Conservation (phyloP, 2,329 filamentous ascomycete species). For the Colletotrichum aenigma region DNA sequence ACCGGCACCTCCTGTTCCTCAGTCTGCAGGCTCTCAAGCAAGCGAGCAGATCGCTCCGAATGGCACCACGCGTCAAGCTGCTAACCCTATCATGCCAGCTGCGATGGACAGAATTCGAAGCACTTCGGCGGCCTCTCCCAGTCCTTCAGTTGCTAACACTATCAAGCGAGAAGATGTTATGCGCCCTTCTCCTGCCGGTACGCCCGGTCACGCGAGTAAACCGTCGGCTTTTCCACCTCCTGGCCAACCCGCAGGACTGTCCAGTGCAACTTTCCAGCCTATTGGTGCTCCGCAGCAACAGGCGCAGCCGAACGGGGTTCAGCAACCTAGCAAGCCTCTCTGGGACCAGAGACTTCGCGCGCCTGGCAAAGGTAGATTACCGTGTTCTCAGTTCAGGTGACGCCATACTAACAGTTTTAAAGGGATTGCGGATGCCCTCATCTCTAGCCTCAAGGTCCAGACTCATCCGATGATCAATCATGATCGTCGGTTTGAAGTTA, state of each 20-base stretch:
- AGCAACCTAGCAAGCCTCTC: constrained; percentile 32
- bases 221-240: constrained; percentile 8
- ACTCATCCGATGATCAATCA: constrained; percentile 71
- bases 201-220: constrained; percentile 25
- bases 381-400: neutral
- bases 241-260: constrained; percentile 21
- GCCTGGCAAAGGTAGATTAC: constrained; percentile 44
- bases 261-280: constrained; percentile 22
- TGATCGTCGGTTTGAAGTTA: constrained; percentile 64
- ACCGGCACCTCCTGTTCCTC: constrained; percentile 45
- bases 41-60: constrained; percentile 37
- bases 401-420: constrained; percentile 24
- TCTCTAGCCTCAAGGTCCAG: constrained; percentile 68
- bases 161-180: constrained; percentile 40
- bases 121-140: constrained; percentile 47
- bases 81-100: constrained; percentile 11
- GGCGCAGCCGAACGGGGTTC: constrained; percentile 34
- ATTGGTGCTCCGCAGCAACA: constrained; percentile 23
- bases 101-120: constrained; percentile 33
- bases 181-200: constrained; percentile 35
- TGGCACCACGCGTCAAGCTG: constrained; percentile 17
- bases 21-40: constrained; percentile 35
- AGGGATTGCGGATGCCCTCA: constrained; percentile 66
- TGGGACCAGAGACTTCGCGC: constrained; percentile 39
- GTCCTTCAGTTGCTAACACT: constrained; percentile 39